A percentile compares a stretch with the other conserved stretches of the same genome.
Evolutionary conservation across 148 eudicot genomes (phyloP).

Genomic region (Simmondsia chinensis): DNA sequence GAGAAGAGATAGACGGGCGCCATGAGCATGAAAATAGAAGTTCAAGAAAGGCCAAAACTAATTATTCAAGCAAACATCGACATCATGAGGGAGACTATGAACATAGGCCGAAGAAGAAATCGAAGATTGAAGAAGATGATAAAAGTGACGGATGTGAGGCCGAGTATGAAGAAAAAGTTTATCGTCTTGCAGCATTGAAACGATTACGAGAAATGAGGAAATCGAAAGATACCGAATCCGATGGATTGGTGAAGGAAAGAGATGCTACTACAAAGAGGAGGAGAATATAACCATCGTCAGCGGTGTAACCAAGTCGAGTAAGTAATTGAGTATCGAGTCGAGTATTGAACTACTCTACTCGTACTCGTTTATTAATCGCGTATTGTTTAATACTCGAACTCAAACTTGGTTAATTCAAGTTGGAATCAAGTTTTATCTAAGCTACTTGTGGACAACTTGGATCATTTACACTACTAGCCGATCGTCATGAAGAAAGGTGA

Average conservation of each 20-base stretch:
- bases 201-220: slow-evolving; percentile 20
- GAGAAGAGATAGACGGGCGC: slow-evolving; percentile 6
- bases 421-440: too few species aligned
- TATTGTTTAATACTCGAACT: too few species aligned
- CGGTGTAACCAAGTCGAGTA: too few species aligned
- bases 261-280: slow-evolving; percentile 11
- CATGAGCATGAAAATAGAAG: slow-evolving; percentile 5
- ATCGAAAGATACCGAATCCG: slow-evolving; percentile 3
- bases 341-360: too few species aligned
- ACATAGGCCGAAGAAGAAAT: slow-evolving; percentile 10
- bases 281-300: slow-evolving; percentile 9
- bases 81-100: slow-evolving; percentile 8
- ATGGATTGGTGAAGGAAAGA: background rate
- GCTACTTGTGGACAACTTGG: too few species aligned
- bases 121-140: slow-evolving; percentile 1
- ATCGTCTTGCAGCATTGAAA: slow-evolving; percentile 20
- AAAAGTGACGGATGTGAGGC: slow-evolving; percentile 2
- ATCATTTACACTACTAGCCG: too few species aligned
- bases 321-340: too few species aligned
- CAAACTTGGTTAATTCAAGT: too few species aligned
- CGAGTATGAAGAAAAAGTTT: slow-evolving; percentile 18
- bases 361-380: too few species aligned
- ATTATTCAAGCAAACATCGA: slow-evolving; percentile 3
- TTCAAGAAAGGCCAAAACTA: slow-evolving; percentile 1
- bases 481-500: too few species aligned